phyloP scores from a whole-genome alignment of 2,329 filamentous ascomycete genomes.

The Colletotrichum aenigma region DNA sequence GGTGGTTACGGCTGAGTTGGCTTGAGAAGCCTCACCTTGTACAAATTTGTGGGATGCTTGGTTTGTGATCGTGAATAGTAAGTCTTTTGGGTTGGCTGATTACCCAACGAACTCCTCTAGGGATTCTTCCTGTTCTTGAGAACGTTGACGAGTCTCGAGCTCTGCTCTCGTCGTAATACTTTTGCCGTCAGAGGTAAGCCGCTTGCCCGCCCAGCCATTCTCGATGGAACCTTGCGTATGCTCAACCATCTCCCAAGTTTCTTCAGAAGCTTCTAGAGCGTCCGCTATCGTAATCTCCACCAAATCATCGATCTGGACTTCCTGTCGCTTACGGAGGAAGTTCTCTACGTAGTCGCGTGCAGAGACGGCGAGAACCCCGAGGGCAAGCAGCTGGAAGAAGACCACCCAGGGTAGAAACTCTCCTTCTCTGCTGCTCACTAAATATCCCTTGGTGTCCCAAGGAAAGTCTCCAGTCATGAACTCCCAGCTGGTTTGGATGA shows the following conservation, averaged over 20 bases:
- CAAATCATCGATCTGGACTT: not conserved
- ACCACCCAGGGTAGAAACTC: not conserved
- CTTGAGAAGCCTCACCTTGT: not conserved
- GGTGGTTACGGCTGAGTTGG: not conserved
- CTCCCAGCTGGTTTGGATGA: not conserved
- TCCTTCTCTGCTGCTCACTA: not conserved
- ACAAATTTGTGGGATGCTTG: not conserved
- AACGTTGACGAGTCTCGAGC: not conserved
- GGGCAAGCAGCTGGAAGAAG: not conserved
- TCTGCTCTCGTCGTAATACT: not conserved
- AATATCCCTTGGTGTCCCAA: not conserved
- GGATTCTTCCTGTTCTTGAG: not conserved
- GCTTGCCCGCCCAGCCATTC: not conserved
- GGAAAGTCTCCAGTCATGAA: not conserved
- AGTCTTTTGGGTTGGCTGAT: not conserved
- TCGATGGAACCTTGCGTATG: not conserved
- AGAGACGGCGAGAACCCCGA: not conserved
- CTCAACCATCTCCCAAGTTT: not conserved
- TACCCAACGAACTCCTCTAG: not conserved
- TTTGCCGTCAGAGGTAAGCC: not conserved
- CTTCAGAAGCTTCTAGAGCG: not conserved
- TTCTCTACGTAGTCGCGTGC: not conserved
- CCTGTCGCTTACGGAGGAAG: not conserved
- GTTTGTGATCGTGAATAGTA: not conserved
- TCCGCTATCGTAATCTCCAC: not conserved